Evolutionary conservation across 164 flowering plant species (phyloP), one percentile per base, ranked within the genome.

Genomic region (Vitis labrusca): DNA sequence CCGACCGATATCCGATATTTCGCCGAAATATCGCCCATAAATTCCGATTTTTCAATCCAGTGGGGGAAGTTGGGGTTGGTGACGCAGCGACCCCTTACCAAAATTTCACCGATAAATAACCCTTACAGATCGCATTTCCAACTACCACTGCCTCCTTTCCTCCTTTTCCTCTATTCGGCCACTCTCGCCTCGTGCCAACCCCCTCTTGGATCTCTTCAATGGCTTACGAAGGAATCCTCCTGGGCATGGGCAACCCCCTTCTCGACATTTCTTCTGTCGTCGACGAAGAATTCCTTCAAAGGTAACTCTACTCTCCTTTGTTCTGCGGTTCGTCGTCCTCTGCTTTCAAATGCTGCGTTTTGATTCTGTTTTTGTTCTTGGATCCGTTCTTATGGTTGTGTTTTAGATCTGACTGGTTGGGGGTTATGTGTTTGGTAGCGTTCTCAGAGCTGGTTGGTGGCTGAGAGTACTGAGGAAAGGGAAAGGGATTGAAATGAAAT

Each of bases 231-330:
- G 84, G 88, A n/a, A 65, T 85, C 62, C 82, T 89, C 10, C 55
- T 89, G 76, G 93, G 93, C 10, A 89, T 87, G 91, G 91, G 93
- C 8, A 89, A 87, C 67, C 93, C 91, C 29, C 91, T 89, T 8
- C 85, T 89, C 37, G 93, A 89, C 75, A 84, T 87, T 67, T 85
- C 90, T 3, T 84, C 93, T 5, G 88, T 87, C 44, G 93, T 89
- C 47, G 90, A 87, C 71, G 82, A 84, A 0, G 74, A 74, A 2
- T 85, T 87, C 75, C 67, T 87, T 29, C 50, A 76, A 2, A 87
- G 84, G 93, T 87, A 74, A 67, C 70, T 37, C n/a, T 32, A 32
- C 64, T 12, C 51, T 47, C 48, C 17, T 56, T 51, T 54, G 6
- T 48, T 48, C 50, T 61, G 7, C 3, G 30, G n/a, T 15, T 52